Conservation (phyloP, 2,329 filamentous ascomycete genomes). For the Arthrobotrys pseudoclavata region DNA sequence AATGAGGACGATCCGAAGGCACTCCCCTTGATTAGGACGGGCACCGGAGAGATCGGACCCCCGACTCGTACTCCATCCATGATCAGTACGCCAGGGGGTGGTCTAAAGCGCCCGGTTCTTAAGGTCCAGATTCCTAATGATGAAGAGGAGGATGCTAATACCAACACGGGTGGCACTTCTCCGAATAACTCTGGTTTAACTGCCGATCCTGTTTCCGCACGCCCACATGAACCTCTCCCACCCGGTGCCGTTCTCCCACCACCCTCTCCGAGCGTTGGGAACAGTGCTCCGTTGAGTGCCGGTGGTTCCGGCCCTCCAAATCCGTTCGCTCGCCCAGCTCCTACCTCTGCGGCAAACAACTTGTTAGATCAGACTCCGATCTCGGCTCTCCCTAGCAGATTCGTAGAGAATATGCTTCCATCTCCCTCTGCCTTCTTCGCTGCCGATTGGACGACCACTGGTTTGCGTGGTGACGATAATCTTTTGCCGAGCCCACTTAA, state of each 20-base stretch:
- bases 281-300: constrained; percentile 80
- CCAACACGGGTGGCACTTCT: constrained; percentile 78
- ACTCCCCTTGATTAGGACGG: constrained; percentile 56
- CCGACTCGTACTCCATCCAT: constrained; percentile 78
- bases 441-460: constrained; percentile 81
- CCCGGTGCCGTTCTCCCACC: constrained; percentile 84
- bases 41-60: constrained; percentile 68
- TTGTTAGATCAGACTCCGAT: constrained; percentile 80
- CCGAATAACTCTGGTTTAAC: constrained; percentile 72
- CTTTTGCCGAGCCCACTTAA: constrained; percentile 92
- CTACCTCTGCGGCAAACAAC: constrained; percentile 71
- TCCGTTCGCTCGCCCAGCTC: constrained; percentile 89
- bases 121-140: constrained; percentile 97
- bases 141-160: constrained; percentile 80
- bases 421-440: constrained; percentile 93
- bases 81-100: constrained; percentile 70
- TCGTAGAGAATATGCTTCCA: constrained; percentile 88
- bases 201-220: constrained; percentile 74
- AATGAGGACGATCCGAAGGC: constrained; percentile 66
- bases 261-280: constrained; percentile 83
- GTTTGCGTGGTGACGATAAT: constrained; percentile 75
- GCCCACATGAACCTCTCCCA: constrained; percentile 62
- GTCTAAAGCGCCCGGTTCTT: constrained; percentile 78
- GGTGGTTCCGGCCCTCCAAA: constrained; percentile 94
- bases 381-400: constrained; percentile 91